phyloP scores from a whole-genome alignment of 441 rosid species.

The Daphne laureola region DNA sequence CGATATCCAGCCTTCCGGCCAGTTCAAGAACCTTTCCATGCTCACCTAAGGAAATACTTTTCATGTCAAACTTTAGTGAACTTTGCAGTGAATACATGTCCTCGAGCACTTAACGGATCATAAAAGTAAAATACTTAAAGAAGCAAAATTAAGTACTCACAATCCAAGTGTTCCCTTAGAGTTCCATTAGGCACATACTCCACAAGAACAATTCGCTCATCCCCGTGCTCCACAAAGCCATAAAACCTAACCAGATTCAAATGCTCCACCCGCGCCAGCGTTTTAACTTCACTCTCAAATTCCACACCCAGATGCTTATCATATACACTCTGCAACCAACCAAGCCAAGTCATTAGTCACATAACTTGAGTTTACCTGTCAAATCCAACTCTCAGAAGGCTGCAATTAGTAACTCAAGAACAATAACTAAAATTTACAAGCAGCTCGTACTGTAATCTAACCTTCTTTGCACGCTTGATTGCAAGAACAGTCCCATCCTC shows the following conservation, averaged over 20 bases:
- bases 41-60: slow-evolving; percentile 38
- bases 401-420: neutral
- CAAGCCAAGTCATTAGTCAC: neutral
- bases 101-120: neutral
- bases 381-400: neutral
- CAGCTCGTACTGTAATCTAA: slow-evolving; percentile 1
- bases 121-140: neutral
- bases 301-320: slow-evolving; percentile 74
- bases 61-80: slow-evolving; percentile 7
- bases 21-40: slow-evolving; percentile 53
- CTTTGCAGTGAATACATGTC: neutral
- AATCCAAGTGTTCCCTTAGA: slow-evolving; percentile 83
- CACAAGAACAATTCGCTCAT: slow-evolving; percentile 66
- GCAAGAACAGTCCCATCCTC: slow-evolving; percentile 73
- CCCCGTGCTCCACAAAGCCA: slow-evolving; percentile 57
- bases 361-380: neutral
- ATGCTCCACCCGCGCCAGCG: slow-evolving; percentile 75
- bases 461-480: slow-evolving; percentile 89
- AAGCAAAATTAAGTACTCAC: slow-evolving; percentile 32
- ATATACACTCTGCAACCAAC: slow-evolving; percentile 47
- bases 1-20: slow-evolving; percentile 66
- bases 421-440: too few relatives aligned
- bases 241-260: slow-evolving; percentile 66
- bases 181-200: slow-evolving; percentile 89
- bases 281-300: slow-evolving; percentile 71